Evolutionary conservation across 2,329 filamentous ascomycete genomes (phyloP), one percentile per base, ranked within the genome.

Genomic region (Thermoascus crustaceus): DNA sequence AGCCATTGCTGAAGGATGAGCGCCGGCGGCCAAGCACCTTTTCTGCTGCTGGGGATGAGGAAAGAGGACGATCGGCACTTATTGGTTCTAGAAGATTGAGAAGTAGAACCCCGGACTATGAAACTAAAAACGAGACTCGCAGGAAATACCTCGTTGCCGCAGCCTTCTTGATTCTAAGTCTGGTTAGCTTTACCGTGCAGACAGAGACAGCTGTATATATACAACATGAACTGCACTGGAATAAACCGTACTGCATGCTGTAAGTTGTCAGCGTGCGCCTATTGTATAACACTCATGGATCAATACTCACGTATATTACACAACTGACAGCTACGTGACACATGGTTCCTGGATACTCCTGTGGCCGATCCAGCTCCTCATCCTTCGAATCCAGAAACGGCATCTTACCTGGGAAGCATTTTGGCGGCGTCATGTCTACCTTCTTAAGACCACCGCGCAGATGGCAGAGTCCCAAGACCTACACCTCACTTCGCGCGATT

Each of bases 171-270:
- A 64, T 82, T 19, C 57, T 95, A 47, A 91, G 84, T 55, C 70
- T 98, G 53, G 67, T 94, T 40, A 82, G 84, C 54, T 98, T 98
- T 58, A 85, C 86, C 31, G 70, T 94, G 4, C 91, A 98, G 73
- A 96, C 91, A 3, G 89, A 96, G 69, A 86, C 94, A 35, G 89
- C 88, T 7, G 80, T 93, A 7, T 88, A 95, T 64, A 91, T 98
- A 42, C 89, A 96, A 66, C 81, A 89, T 58, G 80, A 91, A 41
- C 66, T 95, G 44, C 79, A 83, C 44, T 98, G 91, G 91, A 78
- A 93, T 66, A 98, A 98, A 68, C 85, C 91, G n/a, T 98, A 95
- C 67, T 94, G 86, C 70, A 98, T 98, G 91, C 77, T 98, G 72
- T 95, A 66, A 66, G 61, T 63, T 40, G 66, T 59, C 20, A 20